Base-by-base conservation (phyloP, 2,329 filamentous ascomycete genomes). In the Fusarium sp. region DNA sequence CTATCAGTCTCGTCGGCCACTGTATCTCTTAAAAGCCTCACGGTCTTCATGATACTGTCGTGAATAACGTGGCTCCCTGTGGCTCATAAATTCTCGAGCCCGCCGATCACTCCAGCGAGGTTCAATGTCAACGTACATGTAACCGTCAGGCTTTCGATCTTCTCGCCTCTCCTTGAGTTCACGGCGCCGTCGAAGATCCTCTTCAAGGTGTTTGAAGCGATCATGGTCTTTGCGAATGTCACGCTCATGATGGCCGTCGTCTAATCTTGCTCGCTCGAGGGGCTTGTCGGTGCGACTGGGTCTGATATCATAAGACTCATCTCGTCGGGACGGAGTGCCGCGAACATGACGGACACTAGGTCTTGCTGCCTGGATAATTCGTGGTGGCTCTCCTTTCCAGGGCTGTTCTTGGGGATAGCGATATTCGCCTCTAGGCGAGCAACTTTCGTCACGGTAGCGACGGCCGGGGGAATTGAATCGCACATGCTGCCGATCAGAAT, bases 11-110 rank as follows among this genome's bases (percentile, higher is more conserved):
- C 26, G 28, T 60, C 35, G 51, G 41, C 56, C 26, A 33, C 26
- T 47, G 15, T 61, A 65, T 55, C 30, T 42, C 50, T 50, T 41
- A 20, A 60, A 22, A 26, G 22, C 24, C 7, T 48, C 47, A 26
- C 50, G 50, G 38, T 51, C 45, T 38, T 61, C 65, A n/a, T 45
- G 42, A 39, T 62, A 38, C 14, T 45, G 50, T 31, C 39, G 41
- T 57, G 65, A 61, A 55, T 44, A 61, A 13, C 20, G 35, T 53
- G 54, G 28, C 24, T 63, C 68, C 28, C 58, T 71, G 51, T 58
- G 58, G 33, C 53, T 64, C 74, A 76, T 76, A 53, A 69, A 76
- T 20, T 70, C 63, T 51, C 53, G 63, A 44, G 74, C 74, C 42
- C 66, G 61, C n/a, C 47, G 57, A 39, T 71, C 58, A 42, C 47